These are phyloP conservation scores for Chlorella sp. DNA, from an alignment of 139 green algal species.

Conservation along the genomic window DNA sequence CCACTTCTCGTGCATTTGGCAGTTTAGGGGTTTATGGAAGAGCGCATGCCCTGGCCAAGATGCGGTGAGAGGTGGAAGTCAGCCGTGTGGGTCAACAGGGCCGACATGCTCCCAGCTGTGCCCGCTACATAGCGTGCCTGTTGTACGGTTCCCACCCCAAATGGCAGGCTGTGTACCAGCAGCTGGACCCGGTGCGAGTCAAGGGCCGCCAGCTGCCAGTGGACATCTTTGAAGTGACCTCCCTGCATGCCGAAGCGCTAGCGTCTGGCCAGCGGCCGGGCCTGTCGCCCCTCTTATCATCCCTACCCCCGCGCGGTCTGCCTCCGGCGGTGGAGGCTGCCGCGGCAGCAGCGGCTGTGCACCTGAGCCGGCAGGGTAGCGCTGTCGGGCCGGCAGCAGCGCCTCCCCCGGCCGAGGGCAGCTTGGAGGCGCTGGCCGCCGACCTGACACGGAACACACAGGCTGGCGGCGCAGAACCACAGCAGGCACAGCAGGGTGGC, in stretches of 20 bases:
- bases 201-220: conserved; percentile 68
- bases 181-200: conserved; percentile 63
- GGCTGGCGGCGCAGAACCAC: background rate
- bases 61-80: too few species aligned
- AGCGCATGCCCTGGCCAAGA: too few species aligned
- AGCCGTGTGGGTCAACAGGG: too few species aligned
- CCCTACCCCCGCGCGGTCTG: too few species aligned
- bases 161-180: conserved; percentile 8
- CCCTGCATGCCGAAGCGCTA: background rate
- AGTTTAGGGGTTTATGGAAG: too few species aligned
- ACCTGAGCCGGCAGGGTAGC: background rate
- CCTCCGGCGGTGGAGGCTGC: background rate
- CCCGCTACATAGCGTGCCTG: background rate
- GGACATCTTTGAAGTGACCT: conserved; percentile 41
- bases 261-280: background rate
- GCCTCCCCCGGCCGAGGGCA: background rate
- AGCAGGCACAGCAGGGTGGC: background rate
- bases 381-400: background rate
- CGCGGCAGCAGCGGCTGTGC: background rate
- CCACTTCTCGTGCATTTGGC: too few species aligned
- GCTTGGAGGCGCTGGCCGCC: background rate
- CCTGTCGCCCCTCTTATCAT: background rate
- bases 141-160: background rate
- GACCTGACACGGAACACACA: background rate
- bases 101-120: background rate